Conservation (phyloP, 2,329 filamentous ascomycete genomes). For the Trichoderma polysporum region DNA sequence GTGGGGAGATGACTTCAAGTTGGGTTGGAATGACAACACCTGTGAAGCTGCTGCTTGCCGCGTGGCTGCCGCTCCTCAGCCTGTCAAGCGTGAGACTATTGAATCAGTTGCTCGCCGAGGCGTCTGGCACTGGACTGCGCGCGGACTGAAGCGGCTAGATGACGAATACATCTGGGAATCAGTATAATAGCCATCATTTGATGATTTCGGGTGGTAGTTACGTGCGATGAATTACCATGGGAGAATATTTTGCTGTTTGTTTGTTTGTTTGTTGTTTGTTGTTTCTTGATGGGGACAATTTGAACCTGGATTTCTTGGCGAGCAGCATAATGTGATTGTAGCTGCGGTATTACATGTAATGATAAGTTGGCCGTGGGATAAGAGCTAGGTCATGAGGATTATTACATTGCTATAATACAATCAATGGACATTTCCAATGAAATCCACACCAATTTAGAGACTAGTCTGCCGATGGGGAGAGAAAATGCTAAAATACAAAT, state of each 20-base stretch:
- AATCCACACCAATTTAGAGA: too few species aligned
- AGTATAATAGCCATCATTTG: constrained; percentile 27
- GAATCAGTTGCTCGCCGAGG: constrained; percentile 34
- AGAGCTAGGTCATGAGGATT: constrained; percentile 18
- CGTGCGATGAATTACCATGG: constrained; percentile 32
- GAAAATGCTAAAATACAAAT: too few species aligned
- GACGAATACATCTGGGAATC: constrained; percentile 35
- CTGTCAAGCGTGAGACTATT: constrained; percentile 35
- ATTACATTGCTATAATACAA: constrained; percentile 19
- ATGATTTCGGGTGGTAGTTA: constrained; percentile 22
- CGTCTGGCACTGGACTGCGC: constrained; percentile 37
- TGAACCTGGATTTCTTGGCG: constrained; percentile 37
- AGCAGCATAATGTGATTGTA: constrained; percentile 33
- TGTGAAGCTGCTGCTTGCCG: constrained; percentile 42
- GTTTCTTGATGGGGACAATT: constrained; percentile 33
- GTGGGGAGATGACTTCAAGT: constrained; percentile 43
- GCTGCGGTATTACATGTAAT: constrained; percentile 34
- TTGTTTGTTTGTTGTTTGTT: constrained; percentile 30
- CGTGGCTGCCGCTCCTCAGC: constrained; percentile 27
- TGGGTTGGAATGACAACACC: constrained; percentile 44
- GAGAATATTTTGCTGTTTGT: constrained; percentile 31
- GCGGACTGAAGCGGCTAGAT: constrained; percentile 35
- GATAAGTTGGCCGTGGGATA: constrained; percentile 29
- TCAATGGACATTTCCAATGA: constrained; percentile 7
- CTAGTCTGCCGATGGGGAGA: not conserved